Evolutionary conservation across 2,329 filamentous ascomycete species (phyloP).

Genomic region (Verticillium nubilum): DNA sequence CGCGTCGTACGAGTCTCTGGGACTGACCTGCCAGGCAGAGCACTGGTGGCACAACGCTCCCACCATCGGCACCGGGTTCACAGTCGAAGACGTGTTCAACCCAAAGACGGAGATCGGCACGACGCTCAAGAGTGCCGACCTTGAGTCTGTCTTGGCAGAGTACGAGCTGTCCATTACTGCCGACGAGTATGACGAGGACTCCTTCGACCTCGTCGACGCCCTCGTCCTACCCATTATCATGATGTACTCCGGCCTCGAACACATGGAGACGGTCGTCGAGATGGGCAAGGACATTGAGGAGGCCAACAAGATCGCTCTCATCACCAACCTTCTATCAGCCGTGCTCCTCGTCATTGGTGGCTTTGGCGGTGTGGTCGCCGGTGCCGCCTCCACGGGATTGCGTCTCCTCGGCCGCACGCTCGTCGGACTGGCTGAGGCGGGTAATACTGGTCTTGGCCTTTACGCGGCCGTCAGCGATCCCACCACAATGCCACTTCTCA

Average conservation of each 20-base stretch:
- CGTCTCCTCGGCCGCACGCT: not conserved
- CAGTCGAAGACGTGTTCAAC: conserved; percentile 2
- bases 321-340: conserved; percentile 7
- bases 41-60: conserved; percentile 3
- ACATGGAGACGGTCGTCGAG: conserved; percentile 9
- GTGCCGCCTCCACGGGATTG: not conserved
- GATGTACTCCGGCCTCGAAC: conserved; percentile 3
- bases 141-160: not conserved
- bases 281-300: conserved; percentile 9
- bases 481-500: not conserved
- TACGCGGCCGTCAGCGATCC: not conserved
- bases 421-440: not conserved
- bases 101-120: conserved; percentile 5
- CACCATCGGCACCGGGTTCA: not conserved
- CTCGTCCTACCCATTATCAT: conserved; percentile 7
- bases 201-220: conserved; percentile 3
- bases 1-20: not conserved
- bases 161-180: not conserved
- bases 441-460: not conserved
- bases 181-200: conserved; percentile 2
- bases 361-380: not conserved
- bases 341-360: conserved; percentile 1
- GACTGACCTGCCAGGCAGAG: not conserved
- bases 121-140: not conserved
- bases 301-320: conserved; percentile 5